Base-by-base conservation (phyloP, 1,284 basidiomycete genomes). In the Ganoderma multipileum region DNA sequence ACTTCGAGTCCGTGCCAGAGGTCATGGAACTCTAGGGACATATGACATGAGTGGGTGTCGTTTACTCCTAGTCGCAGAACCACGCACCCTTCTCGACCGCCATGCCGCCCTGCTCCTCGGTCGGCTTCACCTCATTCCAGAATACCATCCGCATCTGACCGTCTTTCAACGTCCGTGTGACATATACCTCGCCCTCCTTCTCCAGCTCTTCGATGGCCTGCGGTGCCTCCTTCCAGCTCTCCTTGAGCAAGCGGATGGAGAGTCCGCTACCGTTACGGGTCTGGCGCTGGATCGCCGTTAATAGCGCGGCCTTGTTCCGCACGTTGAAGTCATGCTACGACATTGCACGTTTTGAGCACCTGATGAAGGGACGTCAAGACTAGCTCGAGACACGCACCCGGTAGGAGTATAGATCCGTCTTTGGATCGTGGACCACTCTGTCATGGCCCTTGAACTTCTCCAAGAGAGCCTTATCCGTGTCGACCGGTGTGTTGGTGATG, bases 161-260 rank as follows among this genome's bases (percentile, higher is more conserved):
- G 73, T 96, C 95, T 73, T 94, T 95, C 64, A 88, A 83, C 0
- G 95, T 95, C 39, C 95, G 85, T 36, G 94, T 95, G 12, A 96
- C 93, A 61, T 96, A 84, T 0, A 97, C 93, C 69, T 96, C 91
- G 0, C 95, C 94, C 73, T 95, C 94, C 76, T 93, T 89, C 77
- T 95, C 94, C 12, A 96, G 84, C 78, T 95, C 94, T 76, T 95
- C 93, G 58, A 96, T 91, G 0, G 92, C 93, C 65, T 85, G 82
- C 1, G 91, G 90, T 0, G 95, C 93, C 71, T 94, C 93, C 72
- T 95, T 93, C 92, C 95, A 97, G 23, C 93, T 93, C 76, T 97
- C 95, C 74, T 96, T 94, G 54, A 97, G 83, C 1, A 90, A 86
- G 12, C 93, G 89, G 20, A 97, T 89, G n/a, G 93, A 89, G 67